Conservation (phyloP, 495 filamentous ascomycete genomes). For the Gamarada debralockiae region DNA sequence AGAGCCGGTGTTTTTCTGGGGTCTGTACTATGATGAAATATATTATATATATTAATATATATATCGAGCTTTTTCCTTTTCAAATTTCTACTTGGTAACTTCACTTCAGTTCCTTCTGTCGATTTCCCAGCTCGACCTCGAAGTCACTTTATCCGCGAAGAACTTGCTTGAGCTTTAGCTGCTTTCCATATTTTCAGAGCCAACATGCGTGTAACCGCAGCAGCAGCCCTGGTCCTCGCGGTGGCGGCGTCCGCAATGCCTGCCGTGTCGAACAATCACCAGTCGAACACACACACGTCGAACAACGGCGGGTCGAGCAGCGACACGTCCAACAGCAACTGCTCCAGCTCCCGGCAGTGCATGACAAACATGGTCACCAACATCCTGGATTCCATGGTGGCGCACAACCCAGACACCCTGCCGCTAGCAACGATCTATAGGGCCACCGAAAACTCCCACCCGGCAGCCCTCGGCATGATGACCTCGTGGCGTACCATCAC, state of each 20-base stretch:
- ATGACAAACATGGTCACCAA: conserved; percentile 25
- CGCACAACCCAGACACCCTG: conserved; percentile 22
- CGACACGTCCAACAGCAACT: conserved; percentile 8
- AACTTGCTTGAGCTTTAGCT: too few species aligned
- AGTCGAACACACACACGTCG: not conserved
- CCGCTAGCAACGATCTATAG: conserved; percentile 23
- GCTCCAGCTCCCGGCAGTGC: conserved; percentile 22
- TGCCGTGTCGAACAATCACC: not conserved
- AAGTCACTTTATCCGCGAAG: too few species aligned
- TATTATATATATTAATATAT: too few species aligned
- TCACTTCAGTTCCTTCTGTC: too few species aligned
- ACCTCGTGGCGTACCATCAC: conserved; percentile 28
- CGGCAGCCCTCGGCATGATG: conserved; percentile 26
- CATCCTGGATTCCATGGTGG: conserved; percentile 24
- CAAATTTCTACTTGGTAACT: too few species aligned
- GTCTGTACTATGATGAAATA: too few species aligned
- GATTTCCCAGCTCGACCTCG: too few species aligned
- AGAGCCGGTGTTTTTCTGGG: too few species aligned
- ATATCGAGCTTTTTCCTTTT: too few species aligned
- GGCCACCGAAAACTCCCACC: conserved; percentile 33
- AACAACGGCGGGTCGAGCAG: not conserved
- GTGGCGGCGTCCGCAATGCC: conserved; percentile 3
- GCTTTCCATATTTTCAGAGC: too few species aligned
- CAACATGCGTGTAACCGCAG: too few species aligned
- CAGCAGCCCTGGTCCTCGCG: conserved; percentile 9